phyloP scores from a whole-genome alignment of 1,284 basidiomycete genomes.

The Afroboletus lepidellus region DNA sequence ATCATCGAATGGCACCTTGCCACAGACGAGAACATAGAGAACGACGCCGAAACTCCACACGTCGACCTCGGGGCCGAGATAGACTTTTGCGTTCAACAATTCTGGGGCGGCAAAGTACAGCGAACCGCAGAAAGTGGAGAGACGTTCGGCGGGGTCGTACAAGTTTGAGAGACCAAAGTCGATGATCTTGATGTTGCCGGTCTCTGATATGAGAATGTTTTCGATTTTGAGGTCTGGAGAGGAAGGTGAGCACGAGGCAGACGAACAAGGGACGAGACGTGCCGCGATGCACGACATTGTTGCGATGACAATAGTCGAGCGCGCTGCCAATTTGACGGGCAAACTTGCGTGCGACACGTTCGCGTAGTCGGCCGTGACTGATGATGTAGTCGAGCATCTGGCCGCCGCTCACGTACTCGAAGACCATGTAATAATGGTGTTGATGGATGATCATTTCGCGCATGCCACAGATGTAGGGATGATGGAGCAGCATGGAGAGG shows the following conservation, averaged over 20 bases:
- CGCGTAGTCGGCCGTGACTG: slow-evolving; percentile 92
- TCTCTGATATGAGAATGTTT: slow-evolving; percentile 98
- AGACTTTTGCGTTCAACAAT: slow-evolving; percentile 92
- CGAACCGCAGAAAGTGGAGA: slow-evolving; percentile 95
- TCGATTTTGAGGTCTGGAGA: slow-evolving; percentile 91
- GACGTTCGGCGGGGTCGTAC: slow-evolving; percentile 82
- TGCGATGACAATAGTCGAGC: slow-evolving; percentile 95
- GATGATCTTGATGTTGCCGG: slow-evolving; percentile 99
- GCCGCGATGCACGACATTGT: slow-evolving; percentile 95
- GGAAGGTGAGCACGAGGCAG: slow-evolving; percentile 5
- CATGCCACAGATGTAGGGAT: slow-evolving; percentile 99
- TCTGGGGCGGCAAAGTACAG: slow-evolving; percentile 98
- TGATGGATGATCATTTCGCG: slow-evolving; percentile 95
- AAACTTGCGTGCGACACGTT: slow-evolving; percentile 95
- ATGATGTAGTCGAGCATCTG: slow-evolving; percentile 99
- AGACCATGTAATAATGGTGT: slow-evolving; percentile 99
- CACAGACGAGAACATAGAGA: slow-evolving; percentile 95
- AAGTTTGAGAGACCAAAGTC: slow-evolving; percentile 98
- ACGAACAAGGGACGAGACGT: slow-evolving; percentile 21
- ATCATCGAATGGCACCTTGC: slow-evolving; percentile 98
- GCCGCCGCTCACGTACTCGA: slow-evolving; percentile 97
- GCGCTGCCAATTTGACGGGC: slow-evolving; percentile 96
- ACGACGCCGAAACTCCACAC: slow-evolving; percentile 99
- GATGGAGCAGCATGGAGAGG: slow-evolving; percentile 90
- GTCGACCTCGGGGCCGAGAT: slow-evolving; percentile 97